Percentiles rank a stretch among this genome's conserved stretches.
phyloP scores from a whole-genome alignment of 1,139 yeast genomes.

The Scheffersomyces illinoinensis region DNA sequence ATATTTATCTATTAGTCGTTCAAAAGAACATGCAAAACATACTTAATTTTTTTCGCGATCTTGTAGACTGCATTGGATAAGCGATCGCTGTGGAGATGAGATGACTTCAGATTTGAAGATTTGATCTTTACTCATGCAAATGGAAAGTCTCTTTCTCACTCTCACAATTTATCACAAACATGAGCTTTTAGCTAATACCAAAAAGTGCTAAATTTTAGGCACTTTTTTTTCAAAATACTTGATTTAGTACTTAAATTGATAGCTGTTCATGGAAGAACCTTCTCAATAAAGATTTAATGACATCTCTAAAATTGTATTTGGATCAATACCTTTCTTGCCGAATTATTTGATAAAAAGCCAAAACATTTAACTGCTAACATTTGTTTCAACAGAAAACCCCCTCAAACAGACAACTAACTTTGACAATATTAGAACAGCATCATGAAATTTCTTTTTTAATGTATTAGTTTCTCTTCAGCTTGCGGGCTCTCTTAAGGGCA shows the following conservation, averaged over 20 bases:
- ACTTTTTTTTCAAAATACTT: background rate
- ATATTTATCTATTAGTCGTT: background rate
- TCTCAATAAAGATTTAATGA: background rate
- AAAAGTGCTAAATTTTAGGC: background rate
- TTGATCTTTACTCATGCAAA: background rate
- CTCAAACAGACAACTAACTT: background rate
- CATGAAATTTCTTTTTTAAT: background rate
- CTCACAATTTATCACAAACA: background rate
- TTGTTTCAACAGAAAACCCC: background rate
- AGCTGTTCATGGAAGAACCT: background rate
- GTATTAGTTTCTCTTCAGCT: conserved; percentile 5
- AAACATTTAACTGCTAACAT: background rate
- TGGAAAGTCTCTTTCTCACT: background rate
- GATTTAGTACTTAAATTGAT: background rate
- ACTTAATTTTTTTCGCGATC: background rate
- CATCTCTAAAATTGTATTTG: too few relatives aligned
- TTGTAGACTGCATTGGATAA: background rate
- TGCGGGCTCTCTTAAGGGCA: conserved; percentile 28
- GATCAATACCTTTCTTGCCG: too few relatives aligned
- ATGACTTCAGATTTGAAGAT: background rate
- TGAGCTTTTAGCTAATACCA: background rate
- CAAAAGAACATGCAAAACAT: background rate
- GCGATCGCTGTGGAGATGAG: background rate
- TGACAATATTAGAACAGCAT: background rate
- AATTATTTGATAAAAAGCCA: too few relatives aligned